Base-by-base conservation (phyloP, 2,329 filamentous ascomycete genomes). In the Penicillium sp. region DNA sequence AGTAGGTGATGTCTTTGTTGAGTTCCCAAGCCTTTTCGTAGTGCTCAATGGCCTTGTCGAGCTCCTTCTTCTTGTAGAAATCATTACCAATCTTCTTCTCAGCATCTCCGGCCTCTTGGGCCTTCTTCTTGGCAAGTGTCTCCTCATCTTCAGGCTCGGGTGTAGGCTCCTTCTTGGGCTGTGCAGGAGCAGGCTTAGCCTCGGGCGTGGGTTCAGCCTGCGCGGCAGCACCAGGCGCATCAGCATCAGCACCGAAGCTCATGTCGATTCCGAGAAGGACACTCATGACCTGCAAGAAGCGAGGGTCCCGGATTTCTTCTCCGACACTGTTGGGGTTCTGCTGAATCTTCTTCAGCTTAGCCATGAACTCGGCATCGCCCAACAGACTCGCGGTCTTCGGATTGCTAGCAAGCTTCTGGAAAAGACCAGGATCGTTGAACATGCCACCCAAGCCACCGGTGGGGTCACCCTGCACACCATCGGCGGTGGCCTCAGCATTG, bases 31-130 rank as follows among this genome's bases (percentile, higher is more conserved):
- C 93, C 70, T 95, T 94, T 67, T 71, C 81, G 77, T 98, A 98
- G 75, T 98, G 89, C 66, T 84, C 82, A 62, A 98, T 96, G 43
- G 93, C 93, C 65, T 86, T 83, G 62, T 97, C 93, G 59, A 98
- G 96, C 66, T 96, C 84, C 59, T 89, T 85, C 81, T 97, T 97
- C 84, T 98, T 98, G 80, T 98, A 98, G 69, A 85, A 85, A 60
- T 93, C 89, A 11, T 91, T 98, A 49, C 93, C 93, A 48, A 94
- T 77, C 28, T 85, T 87, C 82, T 98, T 98, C 73, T 96, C 87
- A 68, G 90, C 88, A 61, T 98, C 93, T 39, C 90, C 93, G 54
- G 86, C 88, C 63, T 85, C 88, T 77, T 97, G 95, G 36, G 89
- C 88, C 76, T 93, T 88, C 73, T 87, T 87, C 73, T 90, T 90